phyloP scores from a whole-genome alignment of 2,329 filamentous ascomycete genomes.

The Claviceps citrina region DNA sequence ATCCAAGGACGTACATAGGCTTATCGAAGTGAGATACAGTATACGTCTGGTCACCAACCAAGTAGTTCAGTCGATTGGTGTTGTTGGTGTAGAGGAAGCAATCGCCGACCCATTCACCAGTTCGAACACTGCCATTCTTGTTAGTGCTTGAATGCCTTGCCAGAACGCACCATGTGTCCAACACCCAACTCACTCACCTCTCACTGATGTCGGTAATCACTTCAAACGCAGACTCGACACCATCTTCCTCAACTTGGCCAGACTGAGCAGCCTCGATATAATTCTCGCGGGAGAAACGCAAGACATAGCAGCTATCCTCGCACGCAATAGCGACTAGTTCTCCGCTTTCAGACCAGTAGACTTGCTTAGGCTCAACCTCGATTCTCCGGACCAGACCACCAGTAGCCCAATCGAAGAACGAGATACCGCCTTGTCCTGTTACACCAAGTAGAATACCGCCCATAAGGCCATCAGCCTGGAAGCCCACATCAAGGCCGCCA shows the following conservation, averaged over 20 bases:
- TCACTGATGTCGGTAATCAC: constrained; percentile 93
- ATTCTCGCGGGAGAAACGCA: constrained; percentile 79
- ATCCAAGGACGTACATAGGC: constrained; percentile 86
- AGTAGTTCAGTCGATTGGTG: constrained; percentile 92
- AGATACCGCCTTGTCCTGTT: constrained; percentile 85
- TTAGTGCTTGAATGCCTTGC: neutral
- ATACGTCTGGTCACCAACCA: constrained; percentile 95
- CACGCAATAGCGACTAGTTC: constrained; percentile 87
- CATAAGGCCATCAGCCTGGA: constrained; percentile 80
- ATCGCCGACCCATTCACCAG: constrained; percentile 95
- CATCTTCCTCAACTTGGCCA: constrained; percentile 73
- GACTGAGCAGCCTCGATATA: constrained; percentile 72
- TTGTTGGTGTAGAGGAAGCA: constrained; percentile 98
- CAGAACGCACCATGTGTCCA: neutral
- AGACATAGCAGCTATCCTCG: constrained; percentile 87
- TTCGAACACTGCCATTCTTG: constrained; percentile 53
- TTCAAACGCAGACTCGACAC: constrained; percentile 90
- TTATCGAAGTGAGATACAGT: constrained; percentile 95
- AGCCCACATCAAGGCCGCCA: constrained; percentile 82
- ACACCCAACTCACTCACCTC: constrained; percentile 33
- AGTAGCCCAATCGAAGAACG: constrained; percentile 91
- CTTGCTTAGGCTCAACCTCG: constrained; percentile 57
- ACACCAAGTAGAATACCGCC: constrained; percentile 86
- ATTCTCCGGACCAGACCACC: constrained; percentile 83
- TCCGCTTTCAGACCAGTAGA: constrained; percentile 96